These are phyloP conservation scores for Citrus trifoliata DNA, from an alignment of 345 rosid species.

Conservation along the genomic window DNA sequence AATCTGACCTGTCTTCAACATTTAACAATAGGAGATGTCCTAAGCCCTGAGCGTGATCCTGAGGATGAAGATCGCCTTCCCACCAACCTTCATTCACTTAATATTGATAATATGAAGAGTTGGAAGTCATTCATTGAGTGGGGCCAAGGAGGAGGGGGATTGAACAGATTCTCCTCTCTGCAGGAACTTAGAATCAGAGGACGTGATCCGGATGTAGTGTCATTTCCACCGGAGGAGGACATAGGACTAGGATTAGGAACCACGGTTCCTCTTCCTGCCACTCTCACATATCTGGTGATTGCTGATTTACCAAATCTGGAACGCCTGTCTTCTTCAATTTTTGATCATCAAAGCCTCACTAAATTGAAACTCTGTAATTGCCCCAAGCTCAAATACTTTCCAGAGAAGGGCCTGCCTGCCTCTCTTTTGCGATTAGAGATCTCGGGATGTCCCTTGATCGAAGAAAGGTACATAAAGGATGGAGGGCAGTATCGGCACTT, in stretches of 20 bases:
- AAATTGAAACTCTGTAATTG: constrained; percentile 4
- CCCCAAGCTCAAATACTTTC: constrained; percentile 12
- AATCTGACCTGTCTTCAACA: constrained; percentile 3
- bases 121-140: constrained; percentile 9
- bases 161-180: constrained; percentile 17
- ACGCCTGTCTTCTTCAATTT: not conserved
- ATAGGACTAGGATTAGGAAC: not conserved
- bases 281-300: not conserved
- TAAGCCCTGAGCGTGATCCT: constrained; percentile 1
- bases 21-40: not conserved
- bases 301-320: constrained; percentile 13
- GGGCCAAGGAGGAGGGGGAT: constrained; percentile 26
- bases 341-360: constrained; percentile 5
- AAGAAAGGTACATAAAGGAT: not conserved
- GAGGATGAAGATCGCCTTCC: constrained; percentile 2
- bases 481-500: not conserved
- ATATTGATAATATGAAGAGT: not conserved
- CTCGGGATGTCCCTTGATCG: not conserved
- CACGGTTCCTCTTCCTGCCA: constrained; percentile 13
- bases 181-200: not conserved
- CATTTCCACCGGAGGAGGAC: constrained; percentile 19
- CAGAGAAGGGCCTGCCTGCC: not conserved
- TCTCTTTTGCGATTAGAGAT: not conserved
- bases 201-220: not conserved
- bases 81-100: not conserved